Percentiles rank a stretch among this genome's conserved stretches.
Evolutionary conservation across 2,329 filamentous ascomycete species (phyloP).

Genomic region (Zymoseptoria ardabiliae): DNA sequence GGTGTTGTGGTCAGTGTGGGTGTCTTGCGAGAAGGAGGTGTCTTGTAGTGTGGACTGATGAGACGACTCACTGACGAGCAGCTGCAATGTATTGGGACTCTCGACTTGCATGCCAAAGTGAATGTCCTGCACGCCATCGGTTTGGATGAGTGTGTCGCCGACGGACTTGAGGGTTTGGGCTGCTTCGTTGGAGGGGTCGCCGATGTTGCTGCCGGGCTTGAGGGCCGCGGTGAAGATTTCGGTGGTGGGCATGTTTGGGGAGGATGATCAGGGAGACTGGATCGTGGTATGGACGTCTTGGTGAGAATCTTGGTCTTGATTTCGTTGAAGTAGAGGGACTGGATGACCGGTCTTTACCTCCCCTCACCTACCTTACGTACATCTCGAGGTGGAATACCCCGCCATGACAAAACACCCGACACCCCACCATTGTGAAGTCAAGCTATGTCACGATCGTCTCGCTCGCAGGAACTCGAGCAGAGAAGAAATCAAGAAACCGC

Average conservation of each 20-base stretch:
- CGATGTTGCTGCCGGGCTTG: slow-evolving; percentile 30
- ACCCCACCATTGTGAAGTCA: too few species aligned
- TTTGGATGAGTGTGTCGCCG: slow-evolving; percentile 29
- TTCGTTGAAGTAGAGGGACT: too few species aligned
- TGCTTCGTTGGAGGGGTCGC: slow-evolving; percentile 23
- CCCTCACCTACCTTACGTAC: too few species aligned
- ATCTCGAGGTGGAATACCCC: too few species aligned
- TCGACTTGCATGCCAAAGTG: slow-evolving; percentile 37
- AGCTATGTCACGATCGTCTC: too few species aligned
- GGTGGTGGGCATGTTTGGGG: slow-evolving; percentile 27
- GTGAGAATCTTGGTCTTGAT: neutral
- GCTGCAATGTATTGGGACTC: slow-evolving; percentile 28
- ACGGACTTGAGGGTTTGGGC: slow-evolving; percentile 28
- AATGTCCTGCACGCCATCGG: slow-evolving; percentile 31
- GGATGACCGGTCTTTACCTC: too few species aligned
- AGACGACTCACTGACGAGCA: slow-evolving; percentile 34
- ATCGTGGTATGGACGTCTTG: neutral
- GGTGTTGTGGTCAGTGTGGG: neutral
- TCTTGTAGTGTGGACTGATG: neutral
- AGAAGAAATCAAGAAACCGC: too few species aligned
- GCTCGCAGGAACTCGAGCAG: too few species aligned
- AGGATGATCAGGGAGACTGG: neutral
- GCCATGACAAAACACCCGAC: too few species aligned
- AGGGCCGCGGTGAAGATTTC: slow-evolving; percentile 37
- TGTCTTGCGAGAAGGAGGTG: neutral